A percentile compares a stretch with the other conserved stretches of the same genome.
These are phyloP conservation scores for Pontederia paniculata DNA, from an alignment of 176 grass and related monocot genomes.

Conservation along the genomic window DNA sequence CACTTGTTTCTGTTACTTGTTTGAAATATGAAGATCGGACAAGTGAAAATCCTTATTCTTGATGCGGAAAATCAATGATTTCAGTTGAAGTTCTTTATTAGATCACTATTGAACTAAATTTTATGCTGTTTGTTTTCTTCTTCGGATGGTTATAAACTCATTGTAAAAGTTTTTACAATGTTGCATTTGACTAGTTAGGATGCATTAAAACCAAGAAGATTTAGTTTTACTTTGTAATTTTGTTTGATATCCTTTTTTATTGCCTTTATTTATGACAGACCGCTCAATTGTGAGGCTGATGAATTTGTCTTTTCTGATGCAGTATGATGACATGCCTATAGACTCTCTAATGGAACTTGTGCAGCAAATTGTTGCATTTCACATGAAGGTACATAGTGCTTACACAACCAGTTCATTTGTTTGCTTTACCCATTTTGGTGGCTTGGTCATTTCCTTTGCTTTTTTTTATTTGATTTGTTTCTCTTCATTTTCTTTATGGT, in stretches of 20 bases:
- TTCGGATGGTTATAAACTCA: no score
- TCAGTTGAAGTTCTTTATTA: no score
- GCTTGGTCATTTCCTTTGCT: not conserved
- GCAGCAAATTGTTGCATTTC: slow-evolving; percentile 96
- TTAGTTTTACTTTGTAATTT: not conserved
- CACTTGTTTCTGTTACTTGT: no score
- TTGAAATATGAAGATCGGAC: no score
- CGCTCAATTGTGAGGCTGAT: not conserved
- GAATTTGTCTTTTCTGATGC: slow-evolving; percentile 12
- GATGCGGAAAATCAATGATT: no score
- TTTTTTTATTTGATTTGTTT: not conserved
- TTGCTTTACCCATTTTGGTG: not conserved
- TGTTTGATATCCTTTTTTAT: not conserved
- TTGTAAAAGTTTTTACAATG: no score
- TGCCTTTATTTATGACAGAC: slow-evolving; percentile 2
- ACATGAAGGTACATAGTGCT: slow-evolving; percentile 74
- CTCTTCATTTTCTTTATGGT: not conserved
- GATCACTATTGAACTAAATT: no score
- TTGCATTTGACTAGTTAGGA: no score
- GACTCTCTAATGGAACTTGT: slow-evolving; percentile 91
- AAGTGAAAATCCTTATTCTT: no score
- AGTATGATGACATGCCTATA: slow-evolving; percentile 85
- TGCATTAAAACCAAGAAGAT: no score
- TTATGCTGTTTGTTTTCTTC: no score
- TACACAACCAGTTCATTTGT: not conserved